Conservation (phyloP, 73 alveolate species). For the Paramecium bursaria region DNA sequence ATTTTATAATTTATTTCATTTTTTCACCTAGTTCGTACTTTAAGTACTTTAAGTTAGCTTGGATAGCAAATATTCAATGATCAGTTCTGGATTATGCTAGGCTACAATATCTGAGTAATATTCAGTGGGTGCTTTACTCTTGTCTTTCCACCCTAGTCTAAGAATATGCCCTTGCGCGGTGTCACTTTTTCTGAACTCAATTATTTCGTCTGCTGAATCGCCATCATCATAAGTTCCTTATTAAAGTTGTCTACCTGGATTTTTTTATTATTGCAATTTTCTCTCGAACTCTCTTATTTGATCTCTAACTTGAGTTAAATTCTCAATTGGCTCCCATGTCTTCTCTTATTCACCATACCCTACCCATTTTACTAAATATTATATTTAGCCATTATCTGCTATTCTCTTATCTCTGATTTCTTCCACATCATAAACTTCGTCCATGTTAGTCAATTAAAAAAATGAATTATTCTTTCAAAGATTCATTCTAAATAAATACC, state of each 20-base stretch:
- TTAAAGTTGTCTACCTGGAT: conserved; percentile 2
- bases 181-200: neutral
- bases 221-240: conserved; percentile 35
- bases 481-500: too few species aligned
- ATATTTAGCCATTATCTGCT: conserved; percentile 18
- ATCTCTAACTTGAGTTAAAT: conserved; percentile 8
- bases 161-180: too few species aligned
- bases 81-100: too few species aligned
- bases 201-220: conserved; percentile 55
- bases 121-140: too few species aligned
- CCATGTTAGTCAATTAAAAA: too few species aligned
- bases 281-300: conserved; percentile 17
- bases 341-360: conserved; percentile 21
- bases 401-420: conserved; percentile 8
- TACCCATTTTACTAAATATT: conserved; percentile 44
- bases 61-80: too few species aligned
- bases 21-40: too few species aligned
- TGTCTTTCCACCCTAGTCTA: too few species aligned
- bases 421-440: conserved; percentile 46
- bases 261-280: neutral
- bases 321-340: conserved; percentile 60
- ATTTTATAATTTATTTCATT: too few species aligned
- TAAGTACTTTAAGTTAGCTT: too few species aligned
- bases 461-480: too few species aligned
- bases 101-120: too few species aligned